Evolutionary conservation across 1,284 basidiomycete genomes (phyloP).

Genomic region (Uromyces viciae-fabae): DNA sequence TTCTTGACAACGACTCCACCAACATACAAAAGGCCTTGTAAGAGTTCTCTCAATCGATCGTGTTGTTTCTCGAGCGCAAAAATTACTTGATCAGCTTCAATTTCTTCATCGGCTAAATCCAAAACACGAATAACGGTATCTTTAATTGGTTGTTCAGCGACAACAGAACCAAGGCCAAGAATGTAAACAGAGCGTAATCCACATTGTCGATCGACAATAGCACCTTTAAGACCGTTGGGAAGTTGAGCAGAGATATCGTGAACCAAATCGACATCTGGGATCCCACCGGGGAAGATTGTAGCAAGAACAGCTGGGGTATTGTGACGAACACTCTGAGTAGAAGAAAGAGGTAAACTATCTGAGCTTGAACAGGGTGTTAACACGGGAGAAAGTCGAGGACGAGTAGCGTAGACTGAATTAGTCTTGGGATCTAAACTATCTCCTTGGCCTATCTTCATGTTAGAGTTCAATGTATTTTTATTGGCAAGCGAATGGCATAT

Average conservation of each 20-base stretch:
- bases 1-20: conserved; percentile 33
- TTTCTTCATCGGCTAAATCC: conserved; percentile 38
- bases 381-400: conserved; percentile 14
- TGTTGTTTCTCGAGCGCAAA: conserved; percentile 38
- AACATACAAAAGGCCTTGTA: conserved; percentile 43
- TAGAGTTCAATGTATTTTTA: neutral
- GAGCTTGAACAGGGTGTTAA: conserved; percentile 36
- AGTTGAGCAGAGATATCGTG: conserved; percentile 32
- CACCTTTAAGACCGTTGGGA: conserved; percentile 29
- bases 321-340: neutral
- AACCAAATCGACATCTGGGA: conserved; percentile 27
- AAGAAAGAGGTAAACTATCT: conserved; percentile 22
- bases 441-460: neutral
- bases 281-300: conserved; percentile 29
- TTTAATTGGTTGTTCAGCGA: neutral
- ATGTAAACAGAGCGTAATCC: conserved; percentile 36
- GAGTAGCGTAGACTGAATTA: neutral
- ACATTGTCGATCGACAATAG: conserved; percentile 22
- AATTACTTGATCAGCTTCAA: conserved; percentile 39
- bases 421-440: neutral
- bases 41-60: conserved; percentile 25
- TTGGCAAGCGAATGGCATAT: conserved; percentile 5
- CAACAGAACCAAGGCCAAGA: conserved; percentile 14
- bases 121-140: conserved; percentile 26
- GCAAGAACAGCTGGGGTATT: neutral